Evolutionary conservation across 768 basidiomycete species (phyloP).

Genomic region (Xanthoconium purpureum): DNA sequence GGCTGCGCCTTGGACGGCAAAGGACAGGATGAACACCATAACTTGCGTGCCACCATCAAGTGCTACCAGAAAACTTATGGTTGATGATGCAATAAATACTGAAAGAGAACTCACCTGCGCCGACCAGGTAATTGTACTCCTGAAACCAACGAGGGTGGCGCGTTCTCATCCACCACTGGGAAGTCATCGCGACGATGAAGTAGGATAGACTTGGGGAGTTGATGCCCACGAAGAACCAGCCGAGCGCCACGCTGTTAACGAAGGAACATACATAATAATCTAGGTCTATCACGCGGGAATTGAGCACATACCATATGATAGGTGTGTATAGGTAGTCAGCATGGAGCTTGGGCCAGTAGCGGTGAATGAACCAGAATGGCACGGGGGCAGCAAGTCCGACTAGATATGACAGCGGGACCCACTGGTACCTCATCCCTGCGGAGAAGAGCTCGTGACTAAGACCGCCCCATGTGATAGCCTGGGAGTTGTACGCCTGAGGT

Average conservation of each 20-base stretch:
- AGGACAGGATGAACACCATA: background rate
- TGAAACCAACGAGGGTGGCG: constrained; percentile 22
- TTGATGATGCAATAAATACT: background rate
- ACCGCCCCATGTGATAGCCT: constrained; percentile 40
- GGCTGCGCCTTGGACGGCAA: background rate
- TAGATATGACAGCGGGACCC: constrained; percentile 39
- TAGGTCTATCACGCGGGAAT: background rate
- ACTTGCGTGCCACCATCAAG: background rate
- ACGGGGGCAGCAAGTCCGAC: constrained; percentile 35
- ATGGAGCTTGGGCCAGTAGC: constrained; percentile 32
- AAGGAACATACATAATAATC: background rate
- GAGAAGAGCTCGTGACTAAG: constrained; percentile 36
- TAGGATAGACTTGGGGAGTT: constrained; percentile 22
- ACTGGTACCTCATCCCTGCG: constrained; percentile 31
- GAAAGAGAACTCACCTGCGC: background rate
- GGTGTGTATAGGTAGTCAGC: constrained; percentile 30
- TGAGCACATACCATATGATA: constrained; percentile 23
- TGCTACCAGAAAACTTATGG: background rate
- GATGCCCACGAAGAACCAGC: constrained; percentile 22
- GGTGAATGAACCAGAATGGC: constrained; percentile 42
- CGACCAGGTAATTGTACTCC: background rate
- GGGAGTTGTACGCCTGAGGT: constrained; percentile 30
- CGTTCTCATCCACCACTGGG: constrained; percentile 40
- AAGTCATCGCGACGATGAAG: constrained; percentile 29
- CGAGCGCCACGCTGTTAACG: constrained; percentile 15